These are phyloP conservation scores for Pseudopyrenochaeta lycopersici DNA, from an alignment of 2,329 filamentous ascomycete species.

Conservation along the genomic window DNA sequence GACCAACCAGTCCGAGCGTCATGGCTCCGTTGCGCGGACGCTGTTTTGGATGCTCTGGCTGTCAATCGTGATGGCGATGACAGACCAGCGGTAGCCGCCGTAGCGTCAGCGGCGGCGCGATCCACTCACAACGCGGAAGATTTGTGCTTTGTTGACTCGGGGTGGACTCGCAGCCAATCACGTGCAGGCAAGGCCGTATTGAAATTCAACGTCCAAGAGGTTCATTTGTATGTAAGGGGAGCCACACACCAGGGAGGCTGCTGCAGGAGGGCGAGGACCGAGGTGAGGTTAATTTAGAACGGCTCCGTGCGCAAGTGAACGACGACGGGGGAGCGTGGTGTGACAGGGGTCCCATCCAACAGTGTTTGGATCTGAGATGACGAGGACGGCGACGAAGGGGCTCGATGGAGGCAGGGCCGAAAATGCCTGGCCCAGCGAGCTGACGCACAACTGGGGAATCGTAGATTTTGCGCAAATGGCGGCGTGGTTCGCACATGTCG, in stretches of 20 bases:
- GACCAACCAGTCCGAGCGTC: slow-evolving; percentile 27
- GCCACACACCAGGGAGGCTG: slow-evolving; percentile 14
- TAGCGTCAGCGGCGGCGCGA: slow-evolving; percentile 34
- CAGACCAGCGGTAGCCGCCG: slow-evolving; percentile 36
- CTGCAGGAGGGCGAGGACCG: slow-evolving; percentile 26
- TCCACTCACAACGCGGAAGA: slow-evolving; percentile 19
- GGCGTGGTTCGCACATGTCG: slow-evolving; percentile 9
- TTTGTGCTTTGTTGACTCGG: slow-evolving; percentile 3
- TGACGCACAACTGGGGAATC: slow-evolving; percentile 23
- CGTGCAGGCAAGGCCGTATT: too few relatives aligned
- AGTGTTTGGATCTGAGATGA: slow-evolving; percentile 34
- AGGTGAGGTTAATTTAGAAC: slow-evolving; percentile 35
- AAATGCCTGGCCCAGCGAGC: slow-evolving; percentile 28
- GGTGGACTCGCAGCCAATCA: too few relatives aligned
- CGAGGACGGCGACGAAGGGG: slow-evolving; percentile 23
- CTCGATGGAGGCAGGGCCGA: slow-evolving; percentile 34
- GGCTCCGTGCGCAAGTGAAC: slow-evolving; percentile 40
- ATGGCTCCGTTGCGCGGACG: slow-evolving; percentile 28
- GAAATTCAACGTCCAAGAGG: too few relatives aligned
- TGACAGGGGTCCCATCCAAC: slow-evolving; percentile 31
- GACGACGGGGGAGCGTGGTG: slow-evolving; percentile 22
- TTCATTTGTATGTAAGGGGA: slow-evolving; percentile 25
- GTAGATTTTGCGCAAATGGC: slow-evolving; percentile 20
- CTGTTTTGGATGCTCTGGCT: slow-evolving; percentile 29
- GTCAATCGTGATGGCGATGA: slow-evolving; percentile 28